Percentiles rank a stretch among this genome's conserved stretches.
phyloP scores from a whole-genome alignment of 768 basidiomycete genomes.

The Pisolithus marmoratus region DNA sequence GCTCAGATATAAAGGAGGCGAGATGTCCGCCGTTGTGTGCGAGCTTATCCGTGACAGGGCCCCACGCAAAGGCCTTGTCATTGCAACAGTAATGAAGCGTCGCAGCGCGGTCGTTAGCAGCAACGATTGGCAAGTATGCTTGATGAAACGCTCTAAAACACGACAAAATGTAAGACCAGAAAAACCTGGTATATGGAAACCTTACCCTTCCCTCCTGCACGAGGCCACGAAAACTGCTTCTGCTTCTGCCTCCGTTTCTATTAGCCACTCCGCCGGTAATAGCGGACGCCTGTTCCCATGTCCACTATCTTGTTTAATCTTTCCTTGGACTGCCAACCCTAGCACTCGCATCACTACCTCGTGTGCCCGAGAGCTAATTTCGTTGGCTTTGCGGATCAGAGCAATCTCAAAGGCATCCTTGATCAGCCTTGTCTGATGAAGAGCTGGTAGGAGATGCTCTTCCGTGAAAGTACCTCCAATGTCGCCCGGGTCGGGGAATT shows the following conservation, averaged over 20 bases:
- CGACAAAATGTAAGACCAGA: background rate
- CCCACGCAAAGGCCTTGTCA: constrained; percentile 82
- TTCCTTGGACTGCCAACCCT: constrained; percentile 62
- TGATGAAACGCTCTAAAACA: constrained; percentile 66
- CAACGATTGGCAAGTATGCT: constrained; percentile 91
- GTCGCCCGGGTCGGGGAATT: constrained; percentile 12
- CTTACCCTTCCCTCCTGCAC: constrained; percentile 83
- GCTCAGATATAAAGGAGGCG: constrained; percentile 23
- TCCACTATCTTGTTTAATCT: constrained; percentile 40
- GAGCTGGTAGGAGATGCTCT: constrained; percentile 62
- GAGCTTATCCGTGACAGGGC: constrained; percentile 55
- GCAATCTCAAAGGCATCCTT: constrained; percentile 74
- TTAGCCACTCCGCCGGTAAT: constrained; percentile 79
- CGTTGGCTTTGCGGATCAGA: constrained; percentile 72
- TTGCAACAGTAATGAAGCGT: constrained; percentile 96
- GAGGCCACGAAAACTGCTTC: constrained; percentile 91
- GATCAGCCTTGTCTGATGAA: constrained; percentile 75
- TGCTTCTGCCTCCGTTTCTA: constrained; percentile 89
- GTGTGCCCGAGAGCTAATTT: constrained; percentile 85
- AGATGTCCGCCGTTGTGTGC: constrained; percentile 48
- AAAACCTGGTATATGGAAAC: background rate
- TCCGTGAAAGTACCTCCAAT: constrained; percentile 38
- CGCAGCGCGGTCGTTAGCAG: constrained; percentile 78
- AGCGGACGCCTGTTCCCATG: constrained; percentile 40
- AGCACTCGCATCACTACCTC: constrained; percentile 90